These are phyloP conservation scores for Penicillium arizonense DNA, from an alignment of 495 filamentous ascomycete species.

Conservation along the genomic window DNA sequence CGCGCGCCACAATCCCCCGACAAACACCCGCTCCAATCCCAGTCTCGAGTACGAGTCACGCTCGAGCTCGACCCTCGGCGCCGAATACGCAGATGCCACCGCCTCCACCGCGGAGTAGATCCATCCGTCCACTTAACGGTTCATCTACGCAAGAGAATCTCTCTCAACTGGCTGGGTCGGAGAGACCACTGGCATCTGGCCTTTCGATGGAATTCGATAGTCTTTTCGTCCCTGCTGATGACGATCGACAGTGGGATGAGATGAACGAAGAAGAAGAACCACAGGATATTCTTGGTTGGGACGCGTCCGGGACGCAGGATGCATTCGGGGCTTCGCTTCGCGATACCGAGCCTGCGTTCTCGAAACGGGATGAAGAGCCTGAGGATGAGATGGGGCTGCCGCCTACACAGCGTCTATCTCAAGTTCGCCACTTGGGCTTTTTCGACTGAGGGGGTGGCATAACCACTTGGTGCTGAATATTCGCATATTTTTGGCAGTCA, in stretches of 20 bases:
- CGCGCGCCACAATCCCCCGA: slow-evolving; percentile 28
- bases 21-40: slow-evolving; percentile 23
- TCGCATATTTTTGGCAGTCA: too few relatives aligned
- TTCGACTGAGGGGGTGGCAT: slow-evolving; percentile 34
- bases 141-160: slow-evolving; percentile 28
- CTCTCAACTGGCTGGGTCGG: slow-evolving; percentile 26
- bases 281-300: slow-evolving; percentile 80
- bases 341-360: slow-evolving; percentile 22
- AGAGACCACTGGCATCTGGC: slow-evolving; percentile 47
- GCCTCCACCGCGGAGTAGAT: slow-evolving; percentile 28
- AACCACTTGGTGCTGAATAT: not conserved
- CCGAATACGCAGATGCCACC: slow-evolving; percentile 31
- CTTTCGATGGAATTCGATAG: slow-evolving; percentile 67
- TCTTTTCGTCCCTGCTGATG: slow-evolving; percentile 75
- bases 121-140: slow-evolving; percentile 38
- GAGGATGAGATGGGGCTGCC: slow-evolving; percentile 44
- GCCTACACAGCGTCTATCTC: slow-evolving; percentile 51
- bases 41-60: slow-evolving; percentile 19
- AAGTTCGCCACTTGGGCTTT: slow-evolving; percentile 45
- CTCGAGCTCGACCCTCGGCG: slow-evolving; percentile 1
- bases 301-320: slow-evolving; percentile 59
- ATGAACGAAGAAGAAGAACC: slow-evolving; percentile 66
- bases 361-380: slow-evolving; percentile 12
- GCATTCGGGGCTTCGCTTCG: slow-evolving; percentile 34
- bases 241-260: slow-evolving; percentile 79